Evolutionary conservation across 2,329 filamentous ascomycete genomes (phyloP).

Genomic region (Cytospora paraplurivora): DNA sequence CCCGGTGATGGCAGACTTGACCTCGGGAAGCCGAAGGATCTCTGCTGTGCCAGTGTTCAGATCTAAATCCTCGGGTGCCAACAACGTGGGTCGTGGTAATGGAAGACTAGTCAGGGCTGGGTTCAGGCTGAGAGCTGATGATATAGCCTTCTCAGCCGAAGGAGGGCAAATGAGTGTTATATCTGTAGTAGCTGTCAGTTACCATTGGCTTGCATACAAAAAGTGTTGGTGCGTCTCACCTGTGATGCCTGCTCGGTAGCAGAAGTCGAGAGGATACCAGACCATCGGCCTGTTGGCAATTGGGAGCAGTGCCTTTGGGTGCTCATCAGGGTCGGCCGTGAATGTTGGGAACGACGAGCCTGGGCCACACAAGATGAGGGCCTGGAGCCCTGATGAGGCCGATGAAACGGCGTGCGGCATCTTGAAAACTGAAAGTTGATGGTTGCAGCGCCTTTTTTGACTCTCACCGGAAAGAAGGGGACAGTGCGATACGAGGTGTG

Average conservation of each 20-base stretch:
- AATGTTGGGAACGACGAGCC: constrained; percentile 83
- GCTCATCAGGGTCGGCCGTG: constrained; percentile 76
- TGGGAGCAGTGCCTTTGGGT: constrained; percentile 79
- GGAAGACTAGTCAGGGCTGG: constrained; percentile 76
- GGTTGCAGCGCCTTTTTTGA: neutral
- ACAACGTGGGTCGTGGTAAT: constrained; percentile 70
- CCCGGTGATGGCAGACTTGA: constrained; percentile 74
- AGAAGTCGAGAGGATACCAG: constrained; percentile 86
- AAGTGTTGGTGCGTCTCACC: constrained; percentile 48
- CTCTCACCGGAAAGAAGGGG: neutral
- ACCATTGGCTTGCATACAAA: neutral
- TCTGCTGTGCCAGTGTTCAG: constrained; percentile 89
- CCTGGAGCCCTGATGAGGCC: constrained; percentile 77
- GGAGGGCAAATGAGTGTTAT: constrained; percentile 66
- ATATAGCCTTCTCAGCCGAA: constrained; percentile 67
- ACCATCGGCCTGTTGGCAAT: constrained; percentile 88
- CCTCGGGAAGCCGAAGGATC: constrained; percentile 80
- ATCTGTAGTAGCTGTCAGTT: constrained; percentile 42
- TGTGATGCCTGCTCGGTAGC: constrained; percentile 77
- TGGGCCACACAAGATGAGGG: constrained; percentile 79
- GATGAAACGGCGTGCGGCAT: constrained; percentile 79
- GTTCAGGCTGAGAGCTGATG: constrained; percentile 72
- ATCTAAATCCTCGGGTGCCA: constrained; percentile 75
- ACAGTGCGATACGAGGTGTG: neutral
- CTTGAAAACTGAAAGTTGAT: constrained; percentile 24